Evolutionary conservation across 257 asterid genomes (phyloP).

Genomic region (Solanum etuberosum): DNA sequence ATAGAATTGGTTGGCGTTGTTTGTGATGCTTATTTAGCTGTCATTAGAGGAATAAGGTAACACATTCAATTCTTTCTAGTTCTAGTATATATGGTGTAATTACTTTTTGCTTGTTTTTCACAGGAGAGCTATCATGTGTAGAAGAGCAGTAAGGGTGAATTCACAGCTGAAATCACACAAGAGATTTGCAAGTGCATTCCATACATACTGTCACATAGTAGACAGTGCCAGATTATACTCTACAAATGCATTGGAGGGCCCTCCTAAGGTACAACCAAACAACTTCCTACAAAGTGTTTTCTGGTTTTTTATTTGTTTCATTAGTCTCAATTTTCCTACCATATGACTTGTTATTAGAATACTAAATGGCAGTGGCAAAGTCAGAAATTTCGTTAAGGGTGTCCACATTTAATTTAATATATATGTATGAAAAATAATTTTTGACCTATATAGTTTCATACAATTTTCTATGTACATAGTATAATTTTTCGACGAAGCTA

Average conservation of each 20-base stretch:
- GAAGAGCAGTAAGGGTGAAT: slow-evolving; percentile 90
- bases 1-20: slow-evolving; percentile 16
- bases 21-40: slow-evolving; percentile 17
- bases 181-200: slow-evolving; percentile 81
- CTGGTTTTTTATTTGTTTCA: not conserved
- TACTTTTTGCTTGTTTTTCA: not conserved
- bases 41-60: slow-evolving; percentile 17
- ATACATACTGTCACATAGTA: slow-evolving; percentile 66
- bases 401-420: too few relatives aligned
- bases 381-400: too few relatives aligned
- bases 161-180: slow-evolving; percentile 88
- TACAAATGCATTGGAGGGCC: slow-evolving; percentile 84
- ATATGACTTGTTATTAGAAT: not conserved
- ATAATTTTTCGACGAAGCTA: too few relatives aligned
- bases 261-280: slow-evolving; percentile 61
- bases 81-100: not conserved
- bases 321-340: not conserved
- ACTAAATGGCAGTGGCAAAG: too few relatives aligned
- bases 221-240: slow-evolving; percentile 73
- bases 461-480: too few relatives aligned
- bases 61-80: not conserved
- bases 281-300: not conserved
- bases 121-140: slow-evolving; percentile 90
- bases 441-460: too few relatives aligned
- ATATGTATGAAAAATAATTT: too few relatives aligned